Percentiles rank a stretch among this genome's conserved stretches.
Evolutionary conservation across 1,139 yeast species (phyloP).

Genomic region (Zygosaccharomyces pseudobailii): DNA sequence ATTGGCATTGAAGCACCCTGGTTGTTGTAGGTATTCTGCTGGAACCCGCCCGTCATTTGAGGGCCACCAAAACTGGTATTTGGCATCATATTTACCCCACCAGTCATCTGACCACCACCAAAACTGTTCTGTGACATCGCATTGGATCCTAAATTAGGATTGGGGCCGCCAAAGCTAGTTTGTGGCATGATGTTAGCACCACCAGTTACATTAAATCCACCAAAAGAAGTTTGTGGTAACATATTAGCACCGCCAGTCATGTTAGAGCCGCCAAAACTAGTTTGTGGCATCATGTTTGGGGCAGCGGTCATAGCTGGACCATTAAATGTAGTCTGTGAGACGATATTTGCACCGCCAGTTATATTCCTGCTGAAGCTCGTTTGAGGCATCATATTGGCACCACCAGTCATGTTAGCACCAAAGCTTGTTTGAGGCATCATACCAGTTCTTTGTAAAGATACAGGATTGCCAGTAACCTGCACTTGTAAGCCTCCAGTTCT

Average conservation of each 20-base stretch:
- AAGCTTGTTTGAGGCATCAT: slow-evolving; percentile 17
- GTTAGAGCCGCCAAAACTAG: slow-evolving; percentile 37
- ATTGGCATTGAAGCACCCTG: slow-evolving; percentile 37
- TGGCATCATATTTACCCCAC: slow-evolving; percentile 34
- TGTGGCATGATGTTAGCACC: slow-evolving; percentile 22
- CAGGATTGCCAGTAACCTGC: slow-evolving; percentile 9
- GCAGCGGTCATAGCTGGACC: slow-evolving; percentile 25
- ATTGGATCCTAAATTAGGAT: slow-evolving; percentile 17
- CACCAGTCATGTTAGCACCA: slow-evolving; percentile 3
- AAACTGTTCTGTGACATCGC: slow-evolving; percentile 19
- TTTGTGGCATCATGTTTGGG: slow-evolving; percentile 30
- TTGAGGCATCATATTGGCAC: slow-evolving; percentile 3
- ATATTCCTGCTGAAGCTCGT: slow-evolving; percentile 1
- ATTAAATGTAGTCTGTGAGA: background rate
- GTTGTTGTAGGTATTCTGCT: slow-evolving; percentile 31
- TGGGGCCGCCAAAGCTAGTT: slow-evolving; percentile 10
- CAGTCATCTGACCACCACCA: slow-evolving; percentile 32
- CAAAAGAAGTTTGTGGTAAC: slow-evolving; percentile 19
- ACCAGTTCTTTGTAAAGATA: slow-evolving; percentile 18
- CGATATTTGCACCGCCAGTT: slow-evolving; percentile 3
- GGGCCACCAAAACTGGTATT: slow-evolving; percentile 42
- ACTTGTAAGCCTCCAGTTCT: slow-evolving; percentile 15
- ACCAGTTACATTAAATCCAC: slow-evolving; percentile 24
- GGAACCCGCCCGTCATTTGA: slow-evolving; percentile 19
- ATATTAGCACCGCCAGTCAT: slow-evolving; percentile 17